Evolutionary conservation across 2,329 filamentous ascomycete genomes (phyloP).

Genomic region (Neoarthrinium moseri): DNA sequence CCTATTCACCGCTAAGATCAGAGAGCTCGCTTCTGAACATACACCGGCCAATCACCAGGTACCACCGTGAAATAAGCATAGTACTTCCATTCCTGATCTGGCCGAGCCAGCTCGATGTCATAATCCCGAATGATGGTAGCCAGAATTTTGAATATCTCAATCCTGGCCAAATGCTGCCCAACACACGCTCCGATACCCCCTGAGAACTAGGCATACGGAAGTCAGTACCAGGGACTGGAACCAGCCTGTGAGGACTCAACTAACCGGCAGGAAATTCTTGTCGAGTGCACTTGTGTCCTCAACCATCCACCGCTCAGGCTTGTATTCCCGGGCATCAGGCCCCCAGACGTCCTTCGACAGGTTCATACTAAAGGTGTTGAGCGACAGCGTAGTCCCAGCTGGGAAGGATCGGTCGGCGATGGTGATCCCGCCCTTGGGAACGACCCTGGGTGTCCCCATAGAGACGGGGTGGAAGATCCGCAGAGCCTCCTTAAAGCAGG

Average conservation of each 20-base stretch:
- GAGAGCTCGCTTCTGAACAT: constrained; percentile 8
- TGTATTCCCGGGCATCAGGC: constrained; percentile 18
- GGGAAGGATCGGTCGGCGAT: constrained; percentile 25
- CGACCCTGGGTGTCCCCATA: constrained; percentile 25
- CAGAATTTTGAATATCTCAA: constrained; percentile 16
- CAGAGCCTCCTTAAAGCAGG: neutral
- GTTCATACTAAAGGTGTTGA: too few species aligned
- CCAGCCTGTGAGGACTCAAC: neutral
- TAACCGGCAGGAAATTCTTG: constrained; percentile 18
- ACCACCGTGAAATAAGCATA: constrained; percentile 14
- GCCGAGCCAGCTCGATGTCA: constrained; percentile 12
- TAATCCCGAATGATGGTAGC: constrained; percentile 15
- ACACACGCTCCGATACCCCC: constrained; percentile 9
- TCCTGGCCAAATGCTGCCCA: constrained; percentile 14
- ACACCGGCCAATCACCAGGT: constrained; percentile 14
- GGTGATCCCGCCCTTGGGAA: constrained; percentile 19
- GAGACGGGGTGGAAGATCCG: neutral
- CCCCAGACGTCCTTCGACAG: constrained; percentile 21
- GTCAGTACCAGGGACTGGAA: too few species aligned
- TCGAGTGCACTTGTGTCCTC: constrained; percentile 11
- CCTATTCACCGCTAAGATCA: too few species aligned
- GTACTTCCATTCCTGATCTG: constrained; percentile 15
- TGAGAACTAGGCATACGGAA: neutral
- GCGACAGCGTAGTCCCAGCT: constrained; percentile 24
- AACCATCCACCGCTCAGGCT: constrained; percentile 21